phyloP scores from a whole-genome alignment of 140 eudicot species.

The Erigeron philadelphicus region DNA sequence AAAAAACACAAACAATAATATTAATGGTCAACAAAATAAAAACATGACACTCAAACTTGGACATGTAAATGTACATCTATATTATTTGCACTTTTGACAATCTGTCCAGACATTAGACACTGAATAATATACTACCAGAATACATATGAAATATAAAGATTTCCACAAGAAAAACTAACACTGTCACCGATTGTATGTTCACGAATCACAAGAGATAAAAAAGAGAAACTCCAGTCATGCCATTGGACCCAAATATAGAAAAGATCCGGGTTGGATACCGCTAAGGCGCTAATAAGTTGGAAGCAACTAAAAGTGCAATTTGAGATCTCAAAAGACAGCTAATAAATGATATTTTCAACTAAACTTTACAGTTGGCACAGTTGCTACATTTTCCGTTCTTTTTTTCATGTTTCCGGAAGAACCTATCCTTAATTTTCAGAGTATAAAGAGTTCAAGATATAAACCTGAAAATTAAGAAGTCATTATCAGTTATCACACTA shows the following conservation, averaged over 20 bases:
- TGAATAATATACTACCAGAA: no score
- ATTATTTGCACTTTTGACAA: no score
- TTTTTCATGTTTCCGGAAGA: neutral
- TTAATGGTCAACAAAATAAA: no score
- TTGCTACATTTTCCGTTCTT: neutral
- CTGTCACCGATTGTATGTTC: neutral
- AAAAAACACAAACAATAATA: no score
- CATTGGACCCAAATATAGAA: no score
- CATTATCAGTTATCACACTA: neutral
- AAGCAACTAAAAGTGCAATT: neutral
- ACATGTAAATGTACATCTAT: no score
- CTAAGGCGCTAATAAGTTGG: neutral
- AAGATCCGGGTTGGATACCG: no score
- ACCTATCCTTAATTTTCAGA: neutral
- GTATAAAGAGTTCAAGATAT: neutral
- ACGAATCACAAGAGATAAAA: neutral
- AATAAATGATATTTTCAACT: no score
- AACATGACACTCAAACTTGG: no score
- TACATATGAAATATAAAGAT: no score
- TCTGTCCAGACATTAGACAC: no score
- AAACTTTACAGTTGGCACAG: neutral
- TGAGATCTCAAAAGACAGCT: neutral
- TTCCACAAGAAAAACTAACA: neutral
- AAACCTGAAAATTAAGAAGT: constrained; percentile 1
- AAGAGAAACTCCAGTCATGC: neutral